A percentile compares a stretch with the other conserved stretches of the same genome.
Conservation (phyloP, 2,329 filamentous ascomycete species). For the Colletotrichum falcatum region DNA sequence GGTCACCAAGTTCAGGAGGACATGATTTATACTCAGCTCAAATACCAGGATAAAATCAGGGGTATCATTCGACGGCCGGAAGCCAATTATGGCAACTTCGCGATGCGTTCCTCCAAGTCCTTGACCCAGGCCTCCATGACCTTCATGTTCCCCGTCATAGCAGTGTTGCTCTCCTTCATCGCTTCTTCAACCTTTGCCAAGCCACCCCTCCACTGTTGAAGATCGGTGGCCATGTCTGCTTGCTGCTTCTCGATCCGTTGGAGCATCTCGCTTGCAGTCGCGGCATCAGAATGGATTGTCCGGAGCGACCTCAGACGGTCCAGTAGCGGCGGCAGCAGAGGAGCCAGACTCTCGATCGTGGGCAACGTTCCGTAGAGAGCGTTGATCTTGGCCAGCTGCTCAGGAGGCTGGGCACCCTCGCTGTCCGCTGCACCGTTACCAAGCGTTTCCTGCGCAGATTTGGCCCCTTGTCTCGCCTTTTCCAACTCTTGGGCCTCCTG, state of each 20-base stretch:
- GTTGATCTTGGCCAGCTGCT: conserved; percentile 89
- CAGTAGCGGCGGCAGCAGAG: conserved; percentile 85
- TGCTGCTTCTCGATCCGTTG: conserved; percentile 83
- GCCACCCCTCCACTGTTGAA: conserved; percentile 87
- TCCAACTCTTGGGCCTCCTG: conserved; percentile 80
- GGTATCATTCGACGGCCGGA: conserved; percentile 51
- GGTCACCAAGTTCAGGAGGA: not conserved
- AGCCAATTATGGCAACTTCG: conserved; percentile 60
- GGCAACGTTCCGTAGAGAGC: conserved; percentile 90
- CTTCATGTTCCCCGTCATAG: conserved; percentile 83
- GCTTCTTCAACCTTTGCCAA: conserved; percentile 82
- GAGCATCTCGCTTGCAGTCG: conserved; percentile 81
- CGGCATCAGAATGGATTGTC: conserved; percentile 88
- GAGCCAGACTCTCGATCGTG: conserved; percentile 87
- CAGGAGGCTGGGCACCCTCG: conserved; percentile 64
- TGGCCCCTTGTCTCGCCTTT: conserved; percentile 72
- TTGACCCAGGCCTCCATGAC: conserved; percentile 92
- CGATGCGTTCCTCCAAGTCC: conserved; percentile 83
- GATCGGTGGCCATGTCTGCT: conserved; percentile 83
- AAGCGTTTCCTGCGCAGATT: conserved; percentile 70
- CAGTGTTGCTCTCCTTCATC: conserved; percentile 75
- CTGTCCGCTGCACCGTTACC: conserved; percentile 57
- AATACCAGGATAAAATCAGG: conserved; percentile 39
- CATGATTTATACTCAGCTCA: not conserved
- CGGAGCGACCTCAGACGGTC: conserved; percentile 87